Percentiles rank a stretch among this genome's conserved stretches.
These are phyloP conservation scores for Aegle marmelos DNA, from an alignment of 345 rosid genomes.

Conservation along the genomic window DNA sequence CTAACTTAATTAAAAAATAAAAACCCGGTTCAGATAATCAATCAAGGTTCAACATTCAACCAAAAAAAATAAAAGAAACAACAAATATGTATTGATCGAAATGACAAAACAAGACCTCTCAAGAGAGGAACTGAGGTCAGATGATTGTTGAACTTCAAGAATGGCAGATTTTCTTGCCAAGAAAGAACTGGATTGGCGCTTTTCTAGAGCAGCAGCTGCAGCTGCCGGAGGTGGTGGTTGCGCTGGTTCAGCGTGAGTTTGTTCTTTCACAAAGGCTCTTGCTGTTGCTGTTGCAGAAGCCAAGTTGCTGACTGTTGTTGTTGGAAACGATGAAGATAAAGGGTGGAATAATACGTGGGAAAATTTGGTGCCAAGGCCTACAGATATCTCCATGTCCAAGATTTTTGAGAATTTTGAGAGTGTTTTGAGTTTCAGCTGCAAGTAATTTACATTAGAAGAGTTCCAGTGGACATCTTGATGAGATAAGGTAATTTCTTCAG, in stretches of 20 bases:
- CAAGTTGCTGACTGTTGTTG: slow-evolving; percentile 12
- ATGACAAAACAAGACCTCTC: slow-evolving; percentile 35
- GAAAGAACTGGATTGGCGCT: slow-evolving; percentile 54
- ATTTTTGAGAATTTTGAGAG: background rate
- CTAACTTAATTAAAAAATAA: background rate
- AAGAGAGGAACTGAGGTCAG: slow-evolving; percentile 56
- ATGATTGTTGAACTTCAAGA: slow-evolving; percentile 51
- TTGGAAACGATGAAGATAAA: slow-evolving; percentile 18
- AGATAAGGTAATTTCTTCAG: too few species aligned
- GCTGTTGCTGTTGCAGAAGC: slow-evolving; percentile 12
- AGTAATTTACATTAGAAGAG: background rate
- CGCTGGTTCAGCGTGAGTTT: slow-evolving; percentile 19
- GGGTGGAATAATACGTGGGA: slow-evolving; percentile 24
- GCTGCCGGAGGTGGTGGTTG: background rate
- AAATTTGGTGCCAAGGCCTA: slow-evolving; percentile 17
- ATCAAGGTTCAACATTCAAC: background rate
- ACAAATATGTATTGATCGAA: background rate
- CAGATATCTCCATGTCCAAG: slow-evolving; percentile 43
- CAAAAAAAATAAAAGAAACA: background rate
- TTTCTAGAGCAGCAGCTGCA: slow-evolving; percentile 12
- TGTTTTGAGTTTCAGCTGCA: background rate
- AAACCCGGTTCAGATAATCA: background rate
- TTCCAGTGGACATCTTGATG: background rate
- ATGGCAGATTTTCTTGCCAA: slow-evolving; percentile 65
- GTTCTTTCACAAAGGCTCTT: slow-evolving; percentile 17